These are phyloP conservation scores for Bathelium albidoporum DNA, from an alignment of 495 filamentous ascomycete species.

Conservation along the genomic window DNA sequence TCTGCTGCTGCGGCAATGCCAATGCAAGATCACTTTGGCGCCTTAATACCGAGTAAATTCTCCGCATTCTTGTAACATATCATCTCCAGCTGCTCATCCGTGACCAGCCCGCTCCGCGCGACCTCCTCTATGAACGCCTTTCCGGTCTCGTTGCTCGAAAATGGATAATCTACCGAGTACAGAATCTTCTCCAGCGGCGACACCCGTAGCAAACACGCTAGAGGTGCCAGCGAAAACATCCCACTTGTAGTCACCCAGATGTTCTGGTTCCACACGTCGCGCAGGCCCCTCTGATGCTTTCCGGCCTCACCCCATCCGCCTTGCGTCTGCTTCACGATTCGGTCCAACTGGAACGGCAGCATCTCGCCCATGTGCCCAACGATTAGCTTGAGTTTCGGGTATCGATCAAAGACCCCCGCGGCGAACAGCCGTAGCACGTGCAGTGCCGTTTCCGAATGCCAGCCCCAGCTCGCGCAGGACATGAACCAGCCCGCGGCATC, in stretches of 20 bases:
- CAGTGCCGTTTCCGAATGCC: conserved; percentile 40
- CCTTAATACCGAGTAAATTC: conserved; percentile 10
- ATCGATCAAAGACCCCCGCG: conserved; percentile 40
- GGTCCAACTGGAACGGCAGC: conserved; percentile 13
- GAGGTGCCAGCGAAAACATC: conserved; percentile 9
- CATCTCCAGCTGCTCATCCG: conserved; percentile 9
- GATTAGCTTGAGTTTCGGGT: conserved; percentile 36
- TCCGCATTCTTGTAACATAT: conserved; percentile 15
- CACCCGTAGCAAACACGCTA: conserved; percentile 10
- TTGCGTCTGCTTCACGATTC: neutral
- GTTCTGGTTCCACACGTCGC: conserved; percentile 13
- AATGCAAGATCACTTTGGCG: no score
- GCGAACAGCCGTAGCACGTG: conserved; percentile 35
- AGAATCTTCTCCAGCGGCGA: conserved; percentile 10
- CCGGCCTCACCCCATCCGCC: neutral
- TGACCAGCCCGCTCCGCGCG: conserved; percentile 7
- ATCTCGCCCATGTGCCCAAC: conserved; percentile 36
- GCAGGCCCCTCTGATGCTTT: conserved; percentile 3
- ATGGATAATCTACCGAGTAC: conserved; percentile 17
- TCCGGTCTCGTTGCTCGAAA: conserved; percentile 6
- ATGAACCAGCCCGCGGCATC: conserved; percentile 29
- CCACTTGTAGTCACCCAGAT: conserved; percentile 19
- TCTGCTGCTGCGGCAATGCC: no score
- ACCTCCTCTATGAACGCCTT: conserved; percentile 13
- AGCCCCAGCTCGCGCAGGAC: conserved; percentile 33